Evolutionary conservation across 805 yeast genomes (phyloP).

Genomic region (Suhomyces emberorum): DNA sequence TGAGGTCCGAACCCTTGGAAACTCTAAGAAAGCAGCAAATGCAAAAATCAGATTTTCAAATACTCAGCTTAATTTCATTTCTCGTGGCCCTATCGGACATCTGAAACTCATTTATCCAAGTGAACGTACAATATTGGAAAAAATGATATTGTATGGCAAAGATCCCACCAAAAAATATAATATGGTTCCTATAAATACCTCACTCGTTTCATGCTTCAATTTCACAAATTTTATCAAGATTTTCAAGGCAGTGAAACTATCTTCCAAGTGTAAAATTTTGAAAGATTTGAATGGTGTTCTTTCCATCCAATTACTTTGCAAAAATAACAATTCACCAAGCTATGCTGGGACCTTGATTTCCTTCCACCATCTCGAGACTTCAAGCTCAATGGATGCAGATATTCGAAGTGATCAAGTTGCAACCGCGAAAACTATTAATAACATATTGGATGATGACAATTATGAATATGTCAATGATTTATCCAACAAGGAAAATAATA

Average conservation of each 20-base stretch:
- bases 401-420: neutral
- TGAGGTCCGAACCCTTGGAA: slow-evolving; percentile 10
- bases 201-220: slow-evolving; percentile 28
- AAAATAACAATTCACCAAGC: slow-evolving; percentile 21
- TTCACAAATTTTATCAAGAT: slow-evolving; percentile 33
- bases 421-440: slow-evolving; percentile 13
- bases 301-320: slow-evolving; percentile 38
- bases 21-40: neutral
- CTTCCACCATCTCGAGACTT: slow-evolving; percentile 37
- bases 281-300: slow-evolving; percentile 36
- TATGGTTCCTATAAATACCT: slow-evolving; percentile 17
- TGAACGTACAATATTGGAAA: slow-evolving; percentile 59
- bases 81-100: slow-evolving; percentile 71
- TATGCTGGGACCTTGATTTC: slow-evolving; percentile 39
- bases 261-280: slow-evolving; percentile 37
- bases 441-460: slow-evolving; percentile 25
- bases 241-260: slow-evolving; percentile 33
- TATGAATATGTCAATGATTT: slow-evolving; percentile 18
- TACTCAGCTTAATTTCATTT: slow-evolving; percentile 53
- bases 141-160: slow-evolving; percentile 41
- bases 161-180: slow-evolving; percentile 22
- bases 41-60: slow-evolving; percentile 9
- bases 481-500: neutral
- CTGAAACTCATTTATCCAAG: slow-evolving; percentile 66
- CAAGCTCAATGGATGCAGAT: slow-evolving; percentile 14